Evolutionary conservation across 2,329 filamentous ascomycete genomes (phyloP), one percentile per base, ranked within the genome.

Genomic region (Fusarium sacchari): DNA sequence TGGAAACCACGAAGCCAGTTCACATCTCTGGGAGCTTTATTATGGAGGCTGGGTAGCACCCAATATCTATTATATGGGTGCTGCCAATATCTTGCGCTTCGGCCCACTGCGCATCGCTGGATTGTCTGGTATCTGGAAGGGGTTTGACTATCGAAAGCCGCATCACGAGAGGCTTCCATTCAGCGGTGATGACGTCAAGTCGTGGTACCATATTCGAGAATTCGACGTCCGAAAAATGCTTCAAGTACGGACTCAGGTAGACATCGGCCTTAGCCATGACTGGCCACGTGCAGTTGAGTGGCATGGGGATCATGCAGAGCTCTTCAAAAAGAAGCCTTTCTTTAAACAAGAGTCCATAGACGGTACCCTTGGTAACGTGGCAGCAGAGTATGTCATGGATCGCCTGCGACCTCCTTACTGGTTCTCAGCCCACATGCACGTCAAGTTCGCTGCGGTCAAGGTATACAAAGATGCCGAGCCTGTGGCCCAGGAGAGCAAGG

Each of bases 1-100:
- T 47, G 96, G 96, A 6, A 99, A 99, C 80, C 96, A 99, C 79
- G 96, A 99, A 84, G 96, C 96, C 2, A 93, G 93, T 78, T 95
- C 93, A 57, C 91, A 98, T 82, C 86, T 97, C 10, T 96, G 92
- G 86, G 96, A 99, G 83, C 88, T 99, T 1, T 97, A 94, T 84
- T 97, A 98, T 80, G 96, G 96, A 58, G 96, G 96, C 57, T 99
- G 96, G 96, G 96, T 94, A 11, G 96, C 96, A 13, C 95, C 94
- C 14, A 97, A 96, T 76, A 98, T 99, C 72, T 99, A 98, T 86
- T 99, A 98, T 83, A 88, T 98, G 81, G 96, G 96, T 55, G 94
- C 95, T 39, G 94, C 96, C 67, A 98, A 97, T 79, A 92, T 99
- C 14, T 81, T 99, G 44, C 91, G 92, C 24, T 86, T 97, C 37